These are phyloP conservation scores for Venturia aucupariae DNA, from an alignment of 2,329 filamentous ascomycete genomes.

Conservation along the genomic window DNA sequence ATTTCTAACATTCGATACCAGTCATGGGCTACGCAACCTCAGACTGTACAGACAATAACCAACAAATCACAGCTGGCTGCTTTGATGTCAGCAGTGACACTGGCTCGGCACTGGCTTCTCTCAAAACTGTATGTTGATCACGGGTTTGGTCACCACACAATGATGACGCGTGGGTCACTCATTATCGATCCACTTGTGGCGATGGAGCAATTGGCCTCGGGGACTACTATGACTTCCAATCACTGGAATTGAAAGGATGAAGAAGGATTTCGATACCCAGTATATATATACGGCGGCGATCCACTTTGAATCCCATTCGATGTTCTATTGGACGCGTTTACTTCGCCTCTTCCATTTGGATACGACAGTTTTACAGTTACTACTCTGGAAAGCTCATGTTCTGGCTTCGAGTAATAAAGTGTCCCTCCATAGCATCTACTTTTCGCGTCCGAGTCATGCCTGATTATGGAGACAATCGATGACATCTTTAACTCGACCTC, in stretches of 20 bases:
- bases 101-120: background rate
- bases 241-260: background rate
- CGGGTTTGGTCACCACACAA: background rate
- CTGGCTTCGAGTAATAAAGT: no score
- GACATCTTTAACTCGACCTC: no score
- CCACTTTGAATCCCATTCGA: no score
- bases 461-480: no score
- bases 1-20: background rate
- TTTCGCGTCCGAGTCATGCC: no score
- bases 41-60: background rate
- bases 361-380: no score
- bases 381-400: no score
- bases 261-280: background rate
- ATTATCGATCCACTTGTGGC: background rate
- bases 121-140: background rate
- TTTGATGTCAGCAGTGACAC: conserved; percentile 5
- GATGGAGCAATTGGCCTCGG: background rate
- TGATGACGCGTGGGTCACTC: background rate
- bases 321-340: no score
- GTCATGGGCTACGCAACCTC: background rate
- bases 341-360: no score
- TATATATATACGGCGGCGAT: background rate
- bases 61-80: background rate
- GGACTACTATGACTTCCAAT: background rate
- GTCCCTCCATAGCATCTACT: no score